Conservation (phyloP, 2,329 filamentous ascomycete genomes). For the Chaetothyriales sp. region DNA sequence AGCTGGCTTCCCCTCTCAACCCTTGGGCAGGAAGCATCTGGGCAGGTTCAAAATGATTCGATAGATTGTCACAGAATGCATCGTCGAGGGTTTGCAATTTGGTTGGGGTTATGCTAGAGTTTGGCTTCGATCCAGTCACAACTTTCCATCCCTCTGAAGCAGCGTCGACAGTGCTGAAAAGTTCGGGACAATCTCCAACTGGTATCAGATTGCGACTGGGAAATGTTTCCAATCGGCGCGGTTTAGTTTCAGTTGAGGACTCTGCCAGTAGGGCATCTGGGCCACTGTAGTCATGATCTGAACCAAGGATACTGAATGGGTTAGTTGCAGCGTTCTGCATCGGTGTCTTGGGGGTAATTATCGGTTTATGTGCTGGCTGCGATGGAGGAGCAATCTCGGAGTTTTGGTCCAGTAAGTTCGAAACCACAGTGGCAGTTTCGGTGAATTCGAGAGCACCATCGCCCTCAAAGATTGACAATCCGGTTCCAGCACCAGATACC, state of each 20-base stretch:
- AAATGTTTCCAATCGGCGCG: background rate
- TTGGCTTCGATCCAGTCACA: background rate
- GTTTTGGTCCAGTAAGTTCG: background rate
- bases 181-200: background rate
- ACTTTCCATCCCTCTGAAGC: background rate
- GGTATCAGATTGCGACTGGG: background rate
- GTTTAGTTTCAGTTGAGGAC: background rate
- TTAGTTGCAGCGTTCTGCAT: background rate
- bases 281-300: background rate
- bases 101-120: background rate
- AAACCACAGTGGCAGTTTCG: background rate
- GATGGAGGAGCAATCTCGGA: background rate
- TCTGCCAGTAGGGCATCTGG: background rate
- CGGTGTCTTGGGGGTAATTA: background rate
- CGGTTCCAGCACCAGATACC: background rate
- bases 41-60: background rate
- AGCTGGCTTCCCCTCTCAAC: background rate
- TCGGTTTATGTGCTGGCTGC: background rate
- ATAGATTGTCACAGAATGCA: background rate
- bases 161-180: background rate
- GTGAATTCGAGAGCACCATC: background rate
- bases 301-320: background rate
- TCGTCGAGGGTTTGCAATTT: background rate
- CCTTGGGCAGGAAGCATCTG: background rate
- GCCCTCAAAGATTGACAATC: background rate